phyloP scores from a whole-genome alignment of 169 alveolate species.

The Babesia bovis region DNA sequence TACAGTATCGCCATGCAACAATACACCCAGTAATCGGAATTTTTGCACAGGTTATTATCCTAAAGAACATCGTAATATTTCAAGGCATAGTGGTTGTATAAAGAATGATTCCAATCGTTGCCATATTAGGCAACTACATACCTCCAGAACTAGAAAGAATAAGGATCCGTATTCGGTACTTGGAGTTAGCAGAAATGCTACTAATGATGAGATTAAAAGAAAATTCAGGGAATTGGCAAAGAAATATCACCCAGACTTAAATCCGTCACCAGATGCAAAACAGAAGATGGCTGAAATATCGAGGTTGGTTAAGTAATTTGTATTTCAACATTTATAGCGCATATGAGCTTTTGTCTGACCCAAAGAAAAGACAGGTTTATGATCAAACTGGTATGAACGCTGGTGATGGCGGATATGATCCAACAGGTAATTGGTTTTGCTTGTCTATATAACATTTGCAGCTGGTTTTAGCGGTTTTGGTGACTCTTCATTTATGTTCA shows the following conservation, averaged over 20 bases:
- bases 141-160: constrained; percentile 34
- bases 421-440: constrained; percentile 19
- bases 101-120: no score
- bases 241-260: constrained; percentile 92
- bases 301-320: constrained; percentile 63
- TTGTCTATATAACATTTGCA: background rate
- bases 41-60: no score
- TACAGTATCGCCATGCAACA: no score
- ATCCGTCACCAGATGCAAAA: constrained; percentile 91
- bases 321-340: constrained; percentile 77
- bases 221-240: constrained; percentile 89
- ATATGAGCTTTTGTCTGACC: constrained; percentile 90
- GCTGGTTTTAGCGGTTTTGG: constrained; percentile 79
- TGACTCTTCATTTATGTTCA: constrained; percentile 82
- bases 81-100: no score
- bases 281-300: constrained; percentile 91
- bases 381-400: constrained; percentile 89
- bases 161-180: constrained; percentile 84
- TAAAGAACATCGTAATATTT: no score
- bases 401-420: constrained; percentile 71
- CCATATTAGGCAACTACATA: constrained; percentile 20
- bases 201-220: constrained; percentile 85
- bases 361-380: constrained; percentile 85
- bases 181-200: constrained; percentile 87
- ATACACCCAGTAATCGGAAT: no score